Conservation (phyloP, 1,139 yeast species). For the Wickerhamomyces sp. region DNA sequence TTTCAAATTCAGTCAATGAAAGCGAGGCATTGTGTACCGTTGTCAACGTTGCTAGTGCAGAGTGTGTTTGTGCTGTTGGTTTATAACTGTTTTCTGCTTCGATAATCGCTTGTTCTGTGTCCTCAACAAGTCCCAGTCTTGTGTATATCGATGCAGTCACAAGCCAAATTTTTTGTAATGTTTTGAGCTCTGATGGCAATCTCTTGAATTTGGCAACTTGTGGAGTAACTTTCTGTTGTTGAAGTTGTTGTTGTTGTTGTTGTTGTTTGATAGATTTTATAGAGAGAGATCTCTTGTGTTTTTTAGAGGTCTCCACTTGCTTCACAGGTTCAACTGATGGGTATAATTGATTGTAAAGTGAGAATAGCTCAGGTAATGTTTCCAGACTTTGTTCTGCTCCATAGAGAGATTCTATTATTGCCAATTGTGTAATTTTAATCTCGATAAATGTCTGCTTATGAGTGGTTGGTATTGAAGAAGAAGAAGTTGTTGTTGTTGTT, state of each 20-base stretch:
- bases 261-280: slow-evolving; percentile 15
- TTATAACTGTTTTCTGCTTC: slow-evolving; percentile 59
- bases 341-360: slow-evolving; percentile 52
- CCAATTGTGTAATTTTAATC: slow-evolving; percentile 70
- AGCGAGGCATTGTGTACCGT: slow-evolving; percentile 29
- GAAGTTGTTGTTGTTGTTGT: too few species aligned
- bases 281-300: slow-evolving; percentile 11
- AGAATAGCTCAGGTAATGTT: slow-evolving; percentile 60
- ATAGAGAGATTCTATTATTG: slow-evolving; percentile 58
- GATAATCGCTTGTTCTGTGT: slow-evolving; percentile 66
- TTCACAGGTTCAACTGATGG: slow-evolving; percentile 25
- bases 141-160: slow-evolving; percentile 66
- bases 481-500: too few species aligned
- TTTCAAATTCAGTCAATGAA: slow-evolving; percentile 65
- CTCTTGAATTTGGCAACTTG: background rate
- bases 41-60: slow-evolving; percentile 50
- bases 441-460: slow-evolving; percentile 58
- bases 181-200: slow-evolving; percentile 25
- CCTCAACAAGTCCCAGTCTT: slow-evolving; percentile 48
- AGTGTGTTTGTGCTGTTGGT: slow-evolving; percentile 49
- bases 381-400: slow-evolving; percentile 63
- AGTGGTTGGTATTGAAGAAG: slow-evolving; percentile 25
- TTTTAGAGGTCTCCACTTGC: slow-evolving; percentile 2
- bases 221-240: slow-evolving; percentile 8
- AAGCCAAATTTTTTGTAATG: slow-evolving; percentile 67